phyloP scores from a whole-genome alignment of 1,284 basidiomycete species.

The Rhizoctonia solani region DNA sequence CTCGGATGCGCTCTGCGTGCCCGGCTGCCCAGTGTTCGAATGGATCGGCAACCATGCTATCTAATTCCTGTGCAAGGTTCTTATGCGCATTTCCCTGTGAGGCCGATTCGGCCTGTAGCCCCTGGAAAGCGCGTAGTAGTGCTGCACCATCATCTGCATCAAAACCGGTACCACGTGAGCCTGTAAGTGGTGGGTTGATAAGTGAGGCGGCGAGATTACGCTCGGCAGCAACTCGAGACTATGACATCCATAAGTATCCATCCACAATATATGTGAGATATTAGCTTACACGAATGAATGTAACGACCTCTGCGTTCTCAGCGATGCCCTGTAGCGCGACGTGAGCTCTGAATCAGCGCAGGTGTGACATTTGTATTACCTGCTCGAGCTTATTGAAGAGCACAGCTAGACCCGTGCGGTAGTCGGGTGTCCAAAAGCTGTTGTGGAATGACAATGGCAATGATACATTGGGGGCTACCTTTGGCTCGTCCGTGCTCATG shows the following conservation, averaged over 20 bases:
- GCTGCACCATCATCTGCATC: slow-evolving; percentile 77
- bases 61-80: slow-evolving; percentile 67
- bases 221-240: slow-evolving; percentile 71
- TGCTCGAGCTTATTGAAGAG: slow-evolving; percentile 78
- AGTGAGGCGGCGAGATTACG: slow-evolving; percentile 61
- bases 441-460: slow-evolving; percentile 84
- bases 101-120: slow-evolving; percentile 69
- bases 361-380: slow-evolving; percentile 47
- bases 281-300: slow-evolving; percentile 75
- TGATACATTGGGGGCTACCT: slow-evolving; percentile 76
- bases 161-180: slow-evolving; percentile 65
- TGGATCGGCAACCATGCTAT: slow-evolving; percentile 68
- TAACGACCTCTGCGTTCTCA: slow-evolving; percentile 80
- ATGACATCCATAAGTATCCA: background rate
- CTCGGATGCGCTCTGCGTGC: slow-evolving; percentile 66
- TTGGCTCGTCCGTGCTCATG: slow-evolving; percentile 37
- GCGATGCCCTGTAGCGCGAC: slow-evolving; percentile 58
- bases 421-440: slow-evolving; percentile 92
- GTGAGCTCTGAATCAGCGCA: slow-evolving; percentile 41
- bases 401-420: slow-evolving; percentile 77
- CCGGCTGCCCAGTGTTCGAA: slow-evolving; percentile 72
- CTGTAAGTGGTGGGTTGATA: slow-evolving; percentile 56
- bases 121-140: slow-evolving; percentile 68
- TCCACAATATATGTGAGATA: slow-evolving; percentile 4
- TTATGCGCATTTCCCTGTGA: slow-evolving; percentile 69